Base-by-base conservation (phyloP, 805 yeast genomes). In the Wickerhamiella parazyma region DNA sequence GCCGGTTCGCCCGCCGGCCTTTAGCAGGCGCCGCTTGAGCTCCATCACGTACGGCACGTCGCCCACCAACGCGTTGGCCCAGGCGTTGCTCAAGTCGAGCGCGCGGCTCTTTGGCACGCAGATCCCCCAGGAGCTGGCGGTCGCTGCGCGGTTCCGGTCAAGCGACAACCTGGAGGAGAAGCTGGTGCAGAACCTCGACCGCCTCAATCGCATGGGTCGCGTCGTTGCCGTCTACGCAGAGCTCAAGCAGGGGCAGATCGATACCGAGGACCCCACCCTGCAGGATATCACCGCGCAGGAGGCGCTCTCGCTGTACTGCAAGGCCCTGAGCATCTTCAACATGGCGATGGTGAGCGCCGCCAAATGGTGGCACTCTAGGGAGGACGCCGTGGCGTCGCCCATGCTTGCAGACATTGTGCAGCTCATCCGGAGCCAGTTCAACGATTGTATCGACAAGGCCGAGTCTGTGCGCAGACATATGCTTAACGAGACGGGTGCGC, bases 201-300 rank as follows among this genome's bases (percentile, higher is more conserved):
- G 76, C 1, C 64, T 85, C 36, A 85, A 94, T 2, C 85, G 95
- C 0, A 86, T 85, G 64, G 85, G 95, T 0, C 91, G 86, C 56
- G 94, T 94, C 0, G 77, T 91, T 17, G 76, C 78, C 49, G 67
- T 85, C 25, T 86, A 80, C 65, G 97, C 96, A 0, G 95, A 86
- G 51, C 86, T 85, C 21, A 91, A 91, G 61, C 84, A 79, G 54
- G 70, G 80, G 34, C 96, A 89, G 63, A 67, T 87, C 52, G 51
- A 50, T 25, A 4, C 36, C 17, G 37, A 37, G 29, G 58, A 54
- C 24, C 59, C 61, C 6, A 65, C 66, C 35, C 71, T 68, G 53
- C 49, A 45, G 24, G 46, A 48, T 7, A 51, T 42, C 12, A 24
- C 86, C 4, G 76, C 93, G 47, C 86, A 81, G 51, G 97, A 91